phyloP scores from a whole-genome alignment of 2,329 filamentous ascomycete genomes.

The Leptographium lundbergii region DNA sequence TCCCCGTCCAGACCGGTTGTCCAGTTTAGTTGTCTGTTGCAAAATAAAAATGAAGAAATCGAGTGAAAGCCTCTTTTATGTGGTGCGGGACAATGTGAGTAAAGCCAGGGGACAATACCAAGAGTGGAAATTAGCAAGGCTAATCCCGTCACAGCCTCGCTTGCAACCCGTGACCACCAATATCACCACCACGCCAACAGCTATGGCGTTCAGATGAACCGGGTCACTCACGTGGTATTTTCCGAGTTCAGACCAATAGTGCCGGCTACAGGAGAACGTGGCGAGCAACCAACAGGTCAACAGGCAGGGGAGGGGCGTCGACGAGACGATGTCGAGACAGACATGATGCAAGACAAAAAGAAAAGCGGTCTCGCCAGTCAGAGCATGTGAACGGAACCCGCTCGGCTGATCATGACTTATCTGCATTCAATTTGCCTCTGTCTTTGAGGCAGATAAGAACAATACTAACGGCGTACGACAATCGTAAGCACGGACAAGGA shows the following conservation, averaged over 20 bases:
- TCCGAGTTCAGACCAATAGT: neutral
- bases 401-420: neutral
- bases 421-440: neutral
- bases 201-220: neutral
- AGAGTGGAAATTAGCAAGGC: conserved; percentile 10
- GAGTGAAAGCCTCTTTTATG: neutral
- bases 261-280: neutral
- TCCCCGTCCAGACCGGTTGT: neutral
- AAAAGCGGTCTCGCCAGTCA: no score
- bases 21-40: no score
- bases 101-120: conserved; percentile 2
- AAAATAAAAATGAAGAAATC: neutral
- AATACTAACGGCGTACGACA: conserved; percentile 13
- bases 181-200: neutral
- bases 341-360: no score
- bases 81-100: neutral
- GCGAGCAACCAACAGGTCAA: neutral
- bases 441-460: conserved; percentile 4
- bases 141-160: neutral
- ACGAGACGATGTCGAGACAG: neutral
- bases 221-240: neutral
- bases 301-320: neutral
- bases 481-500: conserved; percentile 3
- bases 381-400: neutral
- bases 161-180: neutral